A percentile compares a stretch with the other conserved stretches of the same genome.
These are phyloP conservation scores for Rhododendron griersonianum DNA, from an alignment of 148 eudicot species.

Conservation along the genomic window DNA sequence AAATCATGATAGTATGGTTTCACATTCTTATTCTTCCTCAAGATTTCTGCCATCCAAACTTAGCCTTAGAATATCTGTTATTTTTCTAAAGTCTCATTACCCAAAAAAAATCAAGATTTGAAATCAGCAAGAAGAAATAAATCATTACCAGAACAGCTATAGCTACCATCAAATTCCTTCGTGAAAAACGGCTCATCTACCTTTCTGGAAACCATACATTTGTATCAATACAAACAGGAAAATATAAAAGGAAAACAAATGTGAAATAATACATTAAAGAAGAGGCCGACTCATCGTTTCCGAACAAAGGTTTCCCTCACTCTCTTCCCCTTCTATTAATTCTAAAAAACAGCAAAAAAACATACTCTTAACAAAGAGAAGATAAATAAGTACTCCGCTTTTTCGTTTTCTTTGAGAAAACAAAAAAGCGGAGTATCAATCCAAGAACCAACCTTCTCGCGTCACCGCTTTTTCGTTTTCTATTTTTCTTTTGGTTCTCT, in stretches of 20 bases:
- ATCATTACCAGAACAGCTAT: not conserved
- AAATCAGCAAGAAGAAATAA: not conserved
- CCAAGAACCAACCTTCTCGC: not conserved
- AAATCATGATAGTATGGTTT: too few species aligned
- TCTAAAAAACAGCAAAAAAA: not conserved
- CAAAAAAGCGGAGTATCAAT: not conserved
- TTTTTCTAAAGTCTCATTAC: too few species aligned
- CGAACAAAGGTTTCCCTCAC: not conserved
- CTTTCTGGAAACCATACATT: not conserved
- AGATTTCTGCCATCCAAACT: too few species aligned
- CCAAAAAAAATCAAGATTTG: not conserved
- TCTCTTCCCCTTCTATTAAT: not conserved
- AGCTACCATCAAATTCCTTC: not conserved
- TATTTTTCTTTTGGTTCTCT: not conserved
- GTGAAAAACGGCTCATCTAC: not conserved
- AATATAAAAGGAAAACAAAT: not conserved
- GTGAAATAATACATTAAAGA: not conserved
- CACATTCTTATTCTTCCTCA: too few species aligned
- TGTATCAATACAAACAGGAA: not conserved
- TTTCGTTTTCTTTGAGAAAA: too few species aligned
- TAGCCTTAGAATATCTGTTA: too few species aligned
- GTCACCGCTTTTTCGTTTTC: not conserved
- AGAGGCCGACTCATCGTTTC: not conserved
- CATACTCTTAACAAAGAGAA: not conserved
- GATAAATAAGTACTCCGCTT: not conserved